Percentiles rank a stretch among this genome's conserved stretches.
These are phyloP conservation scores for Vigna nakashimae DNA, from an alignment of 306 rosid species.

Conservation along the genomic window DNA sequence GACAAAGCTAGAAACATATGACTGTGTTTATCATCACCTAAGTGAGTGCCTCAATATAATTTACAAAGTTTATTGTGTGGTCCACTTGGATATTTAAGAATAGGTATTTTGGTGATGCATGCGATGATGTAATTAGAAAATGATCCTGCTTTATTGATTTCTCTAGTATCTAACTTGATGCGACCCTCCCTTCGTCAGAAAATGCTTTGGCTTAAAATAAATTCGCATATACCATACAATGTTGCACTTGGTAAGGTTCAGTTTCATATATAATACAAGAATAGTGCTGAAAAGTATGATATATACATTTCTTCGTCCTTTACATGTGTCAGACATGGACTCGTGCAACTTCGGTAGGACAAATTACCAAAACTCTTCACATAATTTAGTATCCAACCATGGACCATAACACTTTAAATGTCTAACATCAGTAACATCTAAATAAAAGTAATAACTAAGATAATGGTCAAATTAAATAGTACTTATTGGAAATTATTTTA, in stretches of 20 bases:
- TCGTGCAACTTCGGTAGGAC: background rate
- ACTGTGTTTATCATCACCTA: slow-evolving; percentile 12
- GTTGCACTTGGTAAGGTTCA: background rate
- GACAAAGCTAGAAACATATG: slow-evolving; percentile 13
- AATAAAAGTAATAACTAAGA: too few relatives aligned
- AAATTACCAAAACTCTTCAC: background rate
- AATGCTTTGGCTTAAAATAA: background rate
- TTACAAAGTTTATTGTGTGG: slow-evolving; percentile 11
- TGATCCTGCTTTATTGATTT: background rate
- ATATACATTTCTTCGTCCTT: background rate
- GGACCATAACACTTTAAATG: too few relatives aligned
- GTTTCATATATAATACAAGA: background rate
- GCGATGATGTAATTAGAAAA: slow-evolving; percentile 18
- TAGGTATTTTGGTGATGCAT: background rate
- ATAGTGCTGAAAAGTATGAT: background rate
- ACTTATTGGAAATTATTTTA: background rate
- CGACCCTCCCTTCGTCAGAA: background rate
- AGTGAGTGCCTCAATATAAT: slow-evolving; percentile 1
- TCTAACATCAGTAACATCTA: too few relatives aligned
- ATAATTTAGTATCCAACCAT: too few relatives aligned
- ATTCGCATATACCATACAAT: background rate
- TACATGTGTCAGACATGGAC: background rate
- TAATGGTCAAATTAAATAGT: background rate
- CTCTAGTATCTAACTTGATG: slow-evolving; percentile 7
- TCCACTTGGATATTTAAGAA: slow-evolving; percentile 17